Evolutionary conservation across 2,329 filamentous ascomycete genomes (phyloP).

Genomic region (Neobulgaria alba): DNA sequence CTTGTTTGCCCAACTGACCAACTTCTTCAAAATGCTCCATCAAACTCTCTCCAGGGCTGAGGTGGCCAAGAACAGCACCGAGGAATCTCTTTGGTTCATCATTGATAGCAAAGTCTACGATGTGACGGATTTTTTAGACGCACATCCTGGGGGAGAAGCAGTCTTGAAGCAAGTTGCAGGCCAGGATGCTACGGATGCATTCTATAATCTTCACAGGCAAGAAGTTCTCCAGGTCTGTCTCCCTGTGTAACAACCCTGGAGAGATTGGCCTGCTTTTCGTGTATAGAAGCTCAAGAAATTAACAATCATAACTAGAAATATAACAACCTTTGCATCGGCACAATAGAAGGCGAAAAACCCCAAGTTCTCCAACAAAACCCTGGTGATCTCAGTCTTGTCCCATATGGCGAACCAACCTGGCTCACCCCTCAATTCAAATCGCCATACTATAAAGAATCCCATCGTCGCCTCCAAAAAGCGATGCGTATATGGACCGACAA

Average conservation of each 20-base stretch:
- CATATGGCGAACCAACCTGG: slow-evolving; percentile 83
- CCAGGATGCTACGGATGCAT: slow-evolving; percentile 70
- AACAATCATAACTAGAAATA: no score
- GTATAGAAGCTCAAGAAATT: no score
- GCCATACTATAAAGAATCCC: slow-evolving; percentile 73
- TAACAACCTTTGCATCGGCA: slow-evolving; percentile 64
- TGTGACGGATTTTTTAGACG: slow-evolving; percentile 70
- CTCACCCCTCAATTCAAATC: slow-evolving; percentile 66
- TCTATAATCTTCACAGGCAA: slow-evolving; percentile 88
- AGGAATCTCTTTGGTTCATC: slow-evolving; percentile 66
- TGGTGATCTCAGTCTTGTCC: slow-evolving; percentile 67
- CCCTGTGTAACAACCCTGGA: no score
- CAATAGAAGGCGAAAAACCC: slow-evolving; percentile 63
- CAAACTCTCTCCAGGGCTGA: slow-evolving; percentile 43
- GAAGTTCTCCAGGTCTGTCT: slow-evolving; percentile 60
- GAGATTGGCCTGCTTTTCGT: no score
- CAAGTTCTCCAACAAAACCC: slow-evolving; percentile 61
- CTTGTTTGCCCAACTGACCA: no score
- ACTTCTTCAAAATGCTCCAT: slow-evolving; percentile 26
- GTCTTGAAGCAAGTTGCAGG: slow-evolving; percentile 70
- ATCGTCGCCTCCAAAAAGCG: slow-evolving; percentile 58
- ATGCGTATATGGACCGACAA: slow-evolving; percentile 65
- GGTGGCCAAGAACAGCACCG: slow-evolving; percentile 67
- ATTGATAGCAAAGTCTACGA: slow-evolving; percentile 86
- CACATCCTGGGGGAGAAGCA: slow-evolving; percentile 48